A percentile compares a stretch with the other conserved stretches of the same genome.
These are phyloP conservation scores for Phytophthora pinifolia DNA, from an alignment of 352 stramenopile species.

Conservation along the genomic window DNA sequence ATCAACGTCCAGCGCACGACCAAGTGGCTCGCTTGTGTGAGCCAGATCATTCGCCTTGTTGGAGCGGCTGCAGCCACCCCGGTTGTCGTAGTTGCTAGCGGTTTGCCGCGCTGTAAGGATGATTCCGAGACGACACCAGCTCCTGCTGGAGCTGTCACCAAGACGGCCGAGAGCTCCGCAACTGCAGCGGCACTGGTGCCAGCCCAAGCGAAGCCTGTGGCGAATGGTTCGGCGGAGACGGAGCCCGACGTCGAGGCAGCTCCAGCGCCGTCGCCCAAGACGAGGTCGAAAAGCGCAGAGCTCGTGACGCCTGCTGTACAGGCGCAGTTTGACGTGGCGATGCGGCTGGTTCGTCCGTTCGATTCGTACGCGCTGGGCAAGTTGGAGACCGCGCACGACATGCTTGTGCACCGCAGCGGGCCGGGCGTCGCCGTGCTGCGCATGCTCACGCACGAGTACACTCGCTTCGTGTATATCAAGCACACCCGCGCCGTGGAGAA, in stretches of 20 bases:
- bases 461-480: constrained; percentile 82
- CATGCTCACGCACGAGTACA: constrained; percentile 83
- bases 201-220: not conserved
- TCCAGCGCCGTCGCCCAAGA: constrained; percentile 5
- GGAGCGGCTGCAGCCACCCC: constrained; percentile 11
- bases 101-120: constrained; percentile 1
- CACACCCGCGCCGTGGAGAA: constrained; percentile 78
- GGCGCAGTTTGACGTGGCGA: constrained; percentile 62
- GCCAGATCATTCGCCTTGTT: constrained; percentile 65
- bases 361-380: constrained; percentile 72
- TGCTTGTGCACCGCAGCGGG: constrained; percentile 57
- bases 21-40: constrained; percentile 65
- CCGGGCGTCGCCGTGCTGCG: constrained; percentile 65
- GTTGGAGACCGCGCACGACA: constrained; percentile 60
- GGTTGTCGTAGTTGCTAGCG: not conserved
- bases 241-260: constrained; percentile 11
- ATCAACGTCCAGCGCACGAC: constrained; percentile 80
- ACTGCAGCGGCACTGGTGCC: not conserved
- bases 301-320: constrained; percentile 39
- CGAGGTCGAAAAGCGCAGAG: constrained; percentile 9
- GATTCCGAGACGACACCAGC: constrained; percentile 1
- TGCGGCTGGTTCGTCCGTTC: constrained; percentile 58
- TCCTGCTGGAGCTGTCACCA: not conserved
- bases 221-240: constrained; percentile 6
- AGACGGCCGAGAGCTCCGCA: not conserved